Evolutionary conservation across 2,329 filamentous ascomycete species (phyloP), one percentile per base, ranked within the genome.

Genomic region (Exophiala spinifera): DNA sequence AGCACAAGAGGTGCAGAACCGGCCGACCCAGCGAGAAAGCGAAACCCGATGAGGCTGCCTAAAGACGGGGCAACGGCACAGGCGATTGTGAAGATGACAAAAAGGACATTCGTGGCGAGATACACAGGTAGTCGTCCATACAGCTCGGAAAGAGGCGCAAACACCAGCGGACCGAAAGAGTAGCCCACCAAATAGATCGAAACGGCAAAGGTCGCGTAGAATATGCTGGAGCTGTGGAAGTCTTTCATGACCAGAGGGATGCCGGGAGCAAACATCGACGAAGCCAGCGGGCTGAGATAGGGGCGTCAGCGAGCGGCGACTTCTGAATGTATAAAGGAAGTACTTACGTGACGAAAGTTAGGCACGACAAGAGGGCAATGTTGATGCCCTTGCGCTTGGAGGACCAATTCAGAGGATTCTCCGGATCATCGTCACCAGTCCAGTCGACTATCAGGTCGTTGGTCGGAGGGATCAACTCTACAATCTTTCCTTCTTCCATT

Each of bases 1-100:
- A 80, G 67, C 0, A 77, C 76, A 21, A 82, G 70, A 4, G 80
- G 75, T 1, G 79, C 80, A 56, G 79, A 81, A 0, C 82, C 83
- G 19, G 81, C 81, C 5, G 85, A 68, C 0, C 82, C 83, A 6
- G 79, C 71, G 8, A 85, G 66, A 58, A 85, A 82, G 1, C 83
- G 76, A 63, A 82, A 82, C 1, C 74, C 74, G 48, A 84, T 79
- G 61, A 86, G 76, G 57, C 82, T 75, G 2, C 64, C 69, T 57
- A 77, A 78, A 8, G 71, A 79, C 49, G 74, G 69, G 2, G 80
- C 76, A 4, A 82, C 74, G 1, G 80, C 84, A 61, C 83, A 85
- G 4, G 76, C 80, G 28, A 83, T 74, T 62, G 82, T 85, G 67
- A 83, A 86, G 15, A 79, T 67, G 6, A 83, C 62, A 65, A 78